Evolutionary conservation across 1,284 basidiomycete species (phyloP).

Genomic region (Grifola frondosa): DNA sequence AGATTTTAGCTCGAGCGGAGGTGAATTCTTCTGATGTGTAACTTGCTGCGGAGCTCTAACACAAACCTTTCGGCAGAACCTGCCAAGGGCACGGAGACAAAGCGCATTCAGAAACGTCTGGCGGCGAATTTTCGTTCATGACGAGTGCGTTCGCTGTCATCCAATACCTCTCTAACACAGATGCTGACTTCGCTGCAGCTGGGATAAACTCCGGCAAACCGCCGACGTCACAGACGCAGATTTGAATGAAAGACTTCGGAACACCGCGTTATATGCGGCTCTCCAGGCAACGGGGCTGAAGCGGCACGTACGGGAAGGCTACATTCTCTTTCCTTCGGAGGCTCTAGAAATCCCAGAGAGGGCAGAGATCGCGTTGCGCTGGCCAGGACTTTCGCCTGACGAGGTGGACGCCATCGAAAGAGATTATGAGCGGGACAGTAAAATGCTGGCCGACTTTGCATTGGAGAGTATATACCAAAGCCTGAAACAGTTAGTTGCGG

Average conservation of each 20-base stretch:
- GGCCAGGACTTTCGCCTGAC: constrained; percentile 66
- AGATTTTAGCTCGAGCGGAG: constrained; percentile 54
- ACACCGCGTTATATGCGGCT: constrained; percentile 69
- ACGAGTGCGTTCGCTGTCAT: constrained; percentile 66
- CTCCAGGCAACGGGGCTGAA: constrained; percentile 49
- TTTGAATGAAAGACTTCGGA: constrained; percentile 61
- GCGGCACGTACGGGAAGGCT: constrained; percentile 44
- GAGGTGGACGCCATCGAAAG: constrained; percentile 53
- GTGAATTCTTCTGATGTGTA: constrained; percentile 36
- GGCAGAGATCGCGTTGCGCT: constrained; percentile 63
- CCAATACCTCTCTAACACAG: neutral
- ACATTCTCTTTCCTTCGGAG: constrained; percentile 52
- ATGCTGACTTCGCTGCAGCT: constrained; percentile 58
- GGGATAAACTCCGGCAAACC: constrained; percentile 69
- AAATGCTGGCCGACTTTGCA: constrained; percentile 51
- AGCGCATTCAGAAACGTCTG: constrained; percentile 77
- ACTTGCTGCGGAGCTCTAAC: neutral
- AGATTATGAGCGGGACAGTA: constrained; percentile 63
- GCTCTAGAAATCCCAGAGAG: constrained; percentile 53
- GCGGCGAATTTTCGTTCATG: constrained; percentile 85
- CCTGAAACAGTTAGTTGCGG: constrained; percentile 56
- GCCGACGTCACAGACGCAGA: constrained; percentile 69
- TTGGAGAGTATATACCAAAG: constrained; percentile 60
- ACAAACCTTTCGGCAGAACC: constrained; percentile 40
- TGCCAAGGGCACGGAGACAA: constrained; percentile 68